These are phyloP conservation scores for Coniochaeta hoffmannii DNA, from an alignment of 2,329 filamentous ascomycete genomes.

Conservation along the genomic window DNA sequence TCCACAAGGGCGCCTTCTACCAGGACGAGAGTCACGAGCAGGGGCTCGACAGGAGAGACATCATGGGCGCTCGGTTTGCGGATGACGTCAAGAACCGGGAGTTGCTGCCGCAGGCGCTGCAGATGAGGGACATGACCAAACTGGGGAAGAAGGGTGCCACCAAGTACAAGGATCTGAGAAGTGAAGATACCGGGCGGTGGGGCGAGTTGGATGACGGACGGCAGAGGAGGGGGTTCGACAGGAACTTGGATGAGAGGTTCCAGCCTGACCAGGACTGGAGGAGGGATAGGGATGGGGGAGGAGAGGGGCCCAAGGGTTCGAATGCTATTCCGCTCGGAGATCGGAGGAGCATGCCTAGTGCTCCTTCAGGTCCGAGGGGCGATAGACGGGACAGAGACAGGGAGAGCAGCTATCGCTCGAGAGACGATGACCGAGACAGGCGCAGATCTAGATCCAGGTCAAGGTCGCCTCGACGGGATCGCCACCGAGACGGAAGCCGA, in stretches of 20 bases:
- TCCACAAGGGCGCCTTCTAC: conserved; percentile 95
- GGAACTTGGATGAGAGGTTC: conserved; percentile 56
- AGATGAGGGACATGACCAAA: conserved; percentile 89
- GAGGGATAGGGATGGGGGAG: conserved; percentile 34
- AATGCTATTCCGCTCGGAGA: conserved; percentile 66
- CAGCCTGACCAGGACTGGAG: conserved; percentile 42
- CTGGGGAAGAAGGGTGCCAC: conserved; percentile 87
- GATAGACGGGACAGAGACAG: conserved; percentile 29
- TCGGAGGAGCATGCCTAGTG: conserved; percentile 33
- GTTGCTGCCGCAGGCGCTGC: conserved; percentile 81
- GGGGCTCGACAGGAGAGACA: conserved; percentile 70
- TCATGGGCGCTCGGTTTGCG: conserved; percentile 76
- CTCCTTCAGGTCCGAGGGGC: conserved; percentile 23
- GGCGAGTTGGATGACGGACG: conserved; percentile 54
- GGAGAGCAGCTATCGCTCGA: conserved; percentile 21
- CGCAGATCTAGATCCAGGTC: conserved; percentile 4
- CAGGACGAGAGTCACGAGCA: conserved; percentile 70
- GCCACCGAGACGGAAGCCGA: conserved; percentile 18
- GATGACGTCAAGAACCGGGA: conserved; percentile 81
- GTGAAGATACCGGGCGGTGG: conserved; percentile 87
- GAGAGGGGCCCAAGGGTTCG: conserved; percentile 49
- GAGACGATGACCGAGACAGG: conserved; percentile 16
- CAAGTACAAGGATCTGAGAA: conserved; percentile 80
- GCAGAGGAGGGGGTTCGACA: conserved; percentile 28
- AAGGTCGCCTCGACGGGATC: conserved; percentile 9